Conservation (phyloP, 306 rosid species). For the Cicer bijugum region DNA sequence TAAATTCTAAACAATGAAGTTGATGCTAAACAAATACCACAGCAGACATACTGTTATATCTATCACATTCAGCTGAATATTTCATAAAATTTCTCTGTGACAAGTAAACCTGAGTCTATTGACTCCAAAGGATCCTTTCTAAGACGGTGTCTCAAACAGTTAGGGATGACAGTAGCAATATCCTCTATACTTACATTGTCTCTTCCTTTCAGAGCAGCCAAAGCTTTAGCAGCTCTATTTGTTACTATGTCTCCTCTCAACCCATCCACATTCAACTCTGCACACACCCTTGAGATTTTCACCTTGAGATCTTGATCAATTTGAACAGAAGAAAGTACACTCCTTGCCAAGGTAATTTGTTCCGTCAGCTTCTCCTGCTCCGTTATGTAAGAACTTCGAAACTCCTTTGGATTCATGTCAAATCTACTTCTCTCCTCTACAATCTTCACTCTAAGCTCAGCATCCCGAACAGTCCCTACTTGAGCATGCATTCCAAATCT, state of each 20-base stretch:
- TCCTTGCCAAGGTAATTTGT: conserved; percentile 77
- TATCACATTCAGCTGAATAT: conserved; percentile 65
- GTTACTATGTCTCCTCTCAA: conserved; percentile 94
- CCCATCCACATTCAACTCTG: conserved; percentile 93
- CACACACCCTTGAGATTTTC: conserved; percentile 82
- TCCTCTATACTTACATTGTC: conserved; percentile 75
- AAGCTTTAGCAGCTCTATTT: conserved; percentile 90
- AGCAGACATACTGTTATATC: conserved; percentile 34
- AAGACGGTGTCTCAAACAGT: conserved; percentile 94
- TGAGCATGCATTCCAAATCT: conserved; percentile 99
- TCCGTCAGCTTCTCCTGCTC: conserved; percentile 80
- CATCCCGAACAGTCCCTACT: conserved; percentile 94
- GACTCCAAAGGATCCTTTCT: conserved; percentile 96
- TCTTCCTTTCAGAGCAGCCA: conserved; percentile 86
- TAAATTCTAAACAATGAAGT: conserved; percentile 30
- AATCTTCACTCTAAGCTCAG: conserved; percentile 92
- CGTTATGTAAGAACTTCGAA: conserved; percentile 62
- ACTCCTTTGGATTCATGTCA: conserved; percentile 77
- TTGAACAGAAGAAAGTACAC: conserved; percentile 64
- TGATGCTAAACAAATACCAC: conserved; percentile 43
- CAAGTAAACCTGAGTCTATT: conserved; percentile 89
- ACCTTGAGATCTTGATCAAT: conserved; percentile 82
- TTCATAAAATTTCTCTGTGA: conserved; percentile 86
- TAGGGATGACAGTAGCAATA: conserved; percentile 91
- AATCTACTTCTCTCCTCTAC: conserved; percentile 91